phyloP scores from a whole-genome alignment of 2,329 filamentous ascomycete genomes.

The Beauveria sp. region DNA sequence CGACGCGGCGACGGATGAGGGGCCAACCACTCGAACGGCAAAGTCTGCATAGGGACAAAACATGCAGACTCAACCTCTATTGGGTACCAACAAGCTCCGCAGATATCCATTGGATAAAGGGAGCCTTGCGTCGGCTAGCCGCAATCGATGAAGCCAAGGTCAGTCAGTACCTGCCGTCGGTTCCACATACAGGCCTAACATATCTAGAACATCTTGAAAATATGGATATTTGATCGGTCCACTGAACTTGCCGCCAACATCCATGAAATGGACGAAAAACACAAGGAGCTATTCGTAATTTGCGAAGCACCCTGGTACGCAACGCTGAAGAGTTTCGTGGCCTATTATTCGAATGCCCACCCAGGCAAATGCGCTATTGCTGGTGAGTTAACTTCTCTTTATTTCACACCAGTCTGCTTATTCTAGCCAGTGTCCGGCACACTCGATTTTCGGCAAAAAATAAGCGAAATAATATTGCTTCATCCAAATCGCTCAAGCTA shows the following conservation, averaged over 20 bases:
- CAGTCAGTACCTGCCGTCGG: too few species aligned
- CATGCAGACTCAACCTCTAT: not conserved
- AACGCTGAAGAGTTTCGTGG: not conserved
- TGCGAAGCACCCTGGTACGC: not conserved
- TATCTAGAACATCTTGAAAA: constrained; percentile 1
- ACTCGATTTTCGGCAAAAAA: not conserved
- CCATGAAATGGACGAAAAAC: not conserved
- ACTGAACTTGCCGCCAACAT: not conserved
- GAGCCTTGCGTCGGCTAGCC: not conserved
- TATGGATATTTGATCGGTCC: not conserved
- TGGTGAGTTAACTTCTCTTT: not conserved
- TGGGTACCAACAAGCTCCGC: not conserved
- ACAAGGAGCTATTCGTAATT: not conserved
- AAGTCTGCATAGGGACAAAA: not conserved
- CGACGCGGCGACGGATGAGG: not conserved
- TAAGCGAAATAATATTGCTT: not conserved
- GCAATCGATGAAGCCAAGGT: not conserved
- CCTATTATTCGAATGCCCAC: not conserved
- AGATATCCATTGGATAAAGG: not conserved
- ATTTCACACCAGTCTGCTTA: not conserved
- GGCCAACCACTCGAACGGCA: not conserved
- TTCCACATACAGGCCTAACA: too few species aligned
- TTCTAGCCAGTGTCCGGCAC: not conserved
- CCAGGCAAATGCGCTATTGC: not conserved
- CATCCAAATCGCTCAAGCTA: not conserved